Evolutionary conservation across 441 rosid species (phyloP).

Genomic region (Aquilaria agallochum): DNA sequence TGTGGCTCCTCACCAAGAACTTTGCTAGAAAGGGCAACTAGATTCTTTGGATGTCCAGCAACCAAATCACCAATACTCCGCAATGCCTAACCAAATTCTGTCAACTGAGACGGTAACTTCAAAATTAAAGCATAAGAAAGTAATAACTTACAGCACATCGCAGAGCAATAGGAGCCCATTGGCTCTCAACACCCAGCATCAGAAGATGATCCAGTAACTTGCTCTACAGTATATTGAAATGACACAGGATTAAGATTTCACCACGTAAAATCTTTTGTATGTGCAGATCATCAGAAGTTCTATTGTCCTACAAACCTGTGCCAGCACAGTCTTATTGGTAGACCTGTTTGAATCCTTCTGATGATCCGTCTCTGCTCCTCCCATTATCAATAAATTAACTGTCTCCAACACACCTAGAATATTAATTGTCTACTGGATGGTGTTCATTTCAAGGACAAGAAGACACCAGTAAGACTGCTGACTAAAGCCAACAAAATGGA

Average conservation of each 20-base stretch:
- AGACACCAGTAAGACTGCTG: constrained; percentile 39
- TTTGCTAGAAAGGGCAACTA: constrained; percentile 80
- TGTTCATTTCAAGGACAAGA: constrained; percentile 38
- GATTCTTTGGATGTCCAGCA: constrained; percentile 74
- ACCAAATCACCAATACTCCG: constrained; percentile 82
- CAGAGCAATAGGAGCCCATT: constrained; percentile 90
- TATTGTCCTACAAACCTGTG: constrained; percentile 57
- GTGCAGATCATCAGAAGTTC: constrained; percentile 7
- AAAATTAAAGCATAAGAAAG: constrained; percentile 15
- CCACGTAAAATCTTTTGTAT: background rate
- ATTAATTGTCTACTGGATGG: constrained; percentile 93
- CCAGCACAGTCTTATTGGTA: constrained; percentile 78
- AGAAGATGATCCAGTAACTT: constrained; percentile 79
- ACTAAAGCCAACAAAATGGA: constrained; percentile 4
- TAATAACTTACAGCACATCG: constrained; percentile 69
- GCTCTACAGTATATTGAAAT: constrained; percentile 43
- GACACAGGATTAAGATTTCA: constrained; percentile 17
- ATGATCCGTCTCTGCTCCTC: constrained; percentile 63
- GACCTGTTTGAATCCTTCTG: constrained; percentile 73
- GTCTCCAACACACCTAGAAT: constrained; percentile 85
- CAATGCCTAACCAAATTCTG: constrained; percentile 57
- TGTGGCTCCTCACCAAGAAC: constrained; percentile 92
- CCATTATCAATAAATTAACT: constrained; percentile 70
- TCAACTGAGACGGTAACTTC: constrained; percentile 13
- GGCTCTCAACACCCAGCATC: constrained; percentile 91